Evolutionary conservation across 1,139 yeast species (phyloP).

Genomic region (Saccharomyces hybrid): DNA sequence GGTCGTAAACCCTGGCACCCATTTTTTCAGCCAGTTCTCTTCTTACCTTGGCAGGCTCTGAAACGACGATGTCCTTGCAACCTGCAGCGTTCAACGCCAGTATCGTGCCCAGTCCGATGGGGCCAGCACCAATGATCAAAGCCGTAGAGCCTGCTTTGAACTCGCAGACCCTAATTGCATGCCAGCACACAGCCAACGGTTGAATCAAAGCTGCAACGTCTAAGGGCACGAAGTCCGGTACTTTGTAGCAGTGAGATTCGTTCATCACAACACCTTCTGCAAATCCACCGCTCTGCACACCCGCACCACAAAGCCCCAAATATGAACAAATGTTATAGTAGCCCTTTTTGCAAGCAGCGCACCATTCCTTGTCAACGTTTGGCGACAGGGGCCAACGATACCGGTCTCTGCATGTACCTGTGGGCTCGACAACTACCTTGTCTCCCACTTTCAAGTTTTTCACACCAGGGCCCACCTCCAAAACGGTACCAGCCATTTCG

Average conservation of each 20-base stretch:
- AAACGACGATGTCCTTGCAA: conserved; percentile 46
- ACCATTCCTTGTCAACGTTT: conserved; percentile 24
- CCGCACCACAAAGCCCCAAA: conserved; percentile 41
- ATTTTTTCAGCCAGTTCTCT: conserved; percentile 45
- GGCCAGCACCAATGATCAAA: conserved; percentile 54
- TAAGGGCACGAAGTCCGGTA: conserved; percentile 42
- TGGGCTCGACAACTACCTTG: conserved; percentile 47
- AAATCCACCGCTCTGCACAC: conserved; percentile 45
- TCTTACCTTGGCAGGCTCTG: conserved; percentile 53
- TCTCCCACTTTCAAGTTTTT: conserved; percentile 35
- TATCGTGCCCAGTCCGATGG: conserved; percentile 52
- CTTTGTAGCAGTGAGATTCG: conserved; percentile 40
- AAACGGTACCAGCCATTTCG: conserved; percentile 44
- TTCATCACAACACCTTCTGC: conserved; percentile 45
- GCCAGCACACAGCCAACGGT: conserved; percentile 55
- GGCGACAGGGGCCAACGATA: conserved; percentile 28
- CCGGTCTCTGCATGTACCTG: conserved; percentile 45
- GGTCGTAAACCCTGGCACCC: conserved; percentile 46
- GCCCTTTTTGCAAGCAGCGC: conserved; percentile 42
- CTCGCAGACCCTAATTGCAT: conserved; percentile 43
- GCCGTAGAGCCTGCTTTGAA: conserved; percentile 44
- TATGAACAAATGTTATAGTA: conserved; percentile 42
- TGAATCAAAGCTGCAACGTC: conserved; percentile 51
- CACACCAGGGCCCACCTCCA: conserved; percentile 34
- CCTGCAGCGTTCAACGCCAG: conserved; percentile 51